Percentiles rank a stretch among this genome's conserved stretches.
Evolutionary conservation across 108 stramenopile species (phyloP).

Genomic region (Cyclotella distinguenda): DNA sequence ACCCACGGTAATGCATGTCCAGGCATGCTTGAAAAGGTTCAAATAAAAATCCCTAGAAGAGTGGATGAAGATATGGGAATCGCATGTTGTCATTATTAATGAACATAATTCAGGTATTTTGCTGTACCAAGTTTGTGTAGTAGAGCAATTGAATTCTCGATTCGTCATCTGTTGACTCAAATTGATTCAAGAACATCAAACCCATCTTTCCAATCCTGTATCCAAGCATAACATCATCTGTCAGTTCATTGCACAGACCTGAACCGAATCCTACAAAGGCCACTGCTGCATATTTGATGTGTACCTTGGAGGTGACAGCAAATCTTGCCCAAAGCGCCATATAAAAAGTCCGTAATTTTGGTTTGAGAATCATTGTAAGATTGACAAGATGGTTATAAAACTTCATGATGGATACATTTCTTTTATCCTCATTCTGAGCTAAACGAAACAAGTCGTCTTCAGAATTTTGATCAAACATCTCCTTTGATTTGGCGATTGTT

Average conservation of each 20-base stretch:
- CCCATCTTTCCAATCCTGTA: constrained; percentile 1
- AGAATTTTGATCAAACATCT: neutral
- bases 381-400: constrained; percentile 19
- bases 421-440: constrained; percentile 8
- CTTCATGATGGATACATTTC: constrained; percentile 5
- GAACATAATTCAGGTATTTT: neutral
- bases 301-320: too few species aligned
- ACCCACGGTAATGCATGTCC: neutral
- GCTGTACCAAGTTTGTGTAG: constrained; percentile 4
- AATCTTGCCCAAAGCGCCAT: constrained; percentile 8
- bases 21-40: constrained; percentile 1
- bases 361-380: constrained; percentile 3
- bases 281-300: neutral
- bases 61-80: too few species aligned
- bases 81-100: too few species aligned
- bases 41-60: neutral
- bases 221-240: neutral
- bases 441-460: constrained; percentile 10
- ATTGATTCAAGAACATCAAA: neutral
- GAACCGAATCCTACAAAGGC: neutral
- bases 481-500: constrained; percentile 12
- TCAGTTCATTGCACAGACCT: neutral
- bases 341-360: constrained; percentile 11
- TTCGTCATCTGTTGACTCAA: neutral
- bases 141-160: neutral